Evolutionary conservation across 2,329 filamentous ascomycete genomes (phyloP), one percentile per base, ranked within the genome.

Genomic region (Sclerotinia minor): DNA sequence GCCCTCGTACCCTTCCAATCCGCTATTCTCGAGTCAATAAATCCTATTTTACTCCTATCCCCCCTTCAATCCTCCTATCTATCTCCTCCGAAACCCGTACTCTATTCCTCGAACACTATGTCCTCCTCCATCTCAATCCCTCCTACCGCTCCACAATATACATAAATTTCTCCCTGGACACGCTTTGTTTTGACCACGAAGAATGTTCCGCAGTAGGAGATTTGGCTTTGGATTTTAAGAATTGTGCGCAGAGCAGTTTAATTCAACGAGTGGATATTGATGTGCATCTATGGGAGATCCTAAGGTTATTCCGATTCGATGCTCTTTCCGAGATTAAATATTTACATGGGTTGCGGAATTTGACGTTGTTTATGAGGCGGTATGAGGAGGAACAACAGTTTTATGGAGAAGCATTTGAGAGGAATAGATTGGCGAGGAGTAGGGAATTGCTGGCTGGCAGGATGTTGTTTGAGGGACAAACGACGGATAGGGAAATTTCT

Each of bases 191-290:
- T 24, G 57, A 70, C n/a, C 55, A 70, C 35, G 52, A 68, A 47
- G 69, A 71, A 32, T 71, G 70, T 49, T 68, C 64, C 19, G 68
- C 69, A 0, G 29, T 44, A 9, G 69, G 69, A 17, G 68, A 71
- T 60, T 50, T 71, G 17, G 52, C 53, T 17, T 32, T 17, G 17
- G 68, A 71, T 60, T 64, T 71, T 2, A 45, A 60, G 9, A 47
- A n/a, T n/a, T 68, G 60, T 24, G 38, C 47, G 19, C 29, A 58
- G 19, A 47, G 47, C 35, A 61, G 68, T 17, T 45, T 52, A 19
- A 71, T 71, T 45, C 38, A 65, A 47, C 50, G 65, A 11, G 55
- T 67, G n/a, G 69, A 68, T 6, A 68, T 71, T 29, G 68, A 71
- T 65, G 59, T 52, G 5, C 45, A 66, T 19, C 50, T 71, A 5